These are phyloP conservation scores for Trematosphaeria pertusa DNA, from an alignment of 2,329 filamentous ascomycete species.

Conservation along the genomic window DNA sequence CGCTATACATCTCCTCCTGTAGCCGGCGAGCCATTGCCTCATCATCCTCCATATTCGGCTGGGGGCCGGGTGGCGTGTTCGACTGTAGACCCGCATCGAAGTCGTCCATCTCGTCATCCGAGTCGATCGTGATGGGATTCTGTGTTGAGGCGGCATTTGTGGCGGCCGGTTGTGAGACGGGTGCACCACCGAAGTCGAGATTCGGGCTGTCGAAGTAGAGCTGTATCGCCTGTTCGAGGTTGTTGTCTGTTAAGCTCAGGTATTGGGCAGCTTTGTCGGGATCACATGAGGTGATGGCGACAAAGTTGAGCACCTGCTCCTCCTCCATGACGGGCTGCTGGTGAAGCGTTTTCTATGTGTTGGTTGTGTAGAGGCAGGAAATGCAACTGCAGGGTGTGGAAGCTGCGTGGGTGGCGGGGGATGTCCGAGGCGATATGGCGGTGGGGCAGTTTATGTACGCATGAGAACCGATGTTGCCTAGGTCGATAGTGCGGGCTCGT, in stretches of 20 bases:
- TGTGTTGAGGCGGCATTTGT: slow-evolving; percentile 49
- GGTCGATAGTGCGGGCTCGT: neutral
- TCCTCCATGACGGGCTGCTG: slow-evolving; percentile 43
- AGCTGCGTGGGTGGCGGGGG: slow-evolving; percentile 17
- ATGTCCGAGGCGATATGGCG: slow-evolving; percentile 19
- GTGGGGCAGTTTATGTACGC: slow-evolving; percentile 32
- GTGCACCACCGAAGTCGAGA: slow-evolving; percentile 58
- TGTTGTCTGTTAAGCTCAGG: slow-evolving; percentile 81
- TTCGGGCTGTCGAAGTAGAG: slow-evolving; percentile 92
- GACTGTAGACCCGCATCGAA: slow-evolving; percentile 49
- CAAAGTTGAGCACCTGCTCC: slow-evolving; percentile 76
- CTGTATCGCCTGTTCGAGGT: slow-evolving; percentile 84
- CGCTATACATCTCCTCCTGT: slow-evolving; percentile 85
- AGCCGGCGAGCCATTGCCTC: slow-evolving; percentile 89
- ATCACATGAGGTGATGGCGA: slow-evolving; percentile 78
- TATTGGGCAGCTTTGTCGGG: slow-evolving; percentile 80
- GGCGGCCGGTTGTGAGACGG: slow-evolving; percentile 46
- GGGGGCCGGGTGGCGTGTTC: slow-evolving; percentile 26
- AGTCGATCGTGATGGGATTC: slow-evolving; percentile 75
- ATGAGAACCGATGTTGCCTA: slow-evolving; percentile 13
- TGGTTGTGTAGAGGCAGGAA: neutral
- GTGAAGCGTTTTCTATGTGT: slow-evolving; percentile 8
- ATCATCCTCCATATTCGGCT: slow-evolving; percentile 75
- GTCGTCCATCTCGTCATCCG: slow-evolving; percentile 71
- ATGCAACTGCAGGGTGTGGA: neutral